phyloP scores from a whole-genome alignment of 2,329 filamentous ascomycete species.

The Chaetomiaceae sp. region DNA sequence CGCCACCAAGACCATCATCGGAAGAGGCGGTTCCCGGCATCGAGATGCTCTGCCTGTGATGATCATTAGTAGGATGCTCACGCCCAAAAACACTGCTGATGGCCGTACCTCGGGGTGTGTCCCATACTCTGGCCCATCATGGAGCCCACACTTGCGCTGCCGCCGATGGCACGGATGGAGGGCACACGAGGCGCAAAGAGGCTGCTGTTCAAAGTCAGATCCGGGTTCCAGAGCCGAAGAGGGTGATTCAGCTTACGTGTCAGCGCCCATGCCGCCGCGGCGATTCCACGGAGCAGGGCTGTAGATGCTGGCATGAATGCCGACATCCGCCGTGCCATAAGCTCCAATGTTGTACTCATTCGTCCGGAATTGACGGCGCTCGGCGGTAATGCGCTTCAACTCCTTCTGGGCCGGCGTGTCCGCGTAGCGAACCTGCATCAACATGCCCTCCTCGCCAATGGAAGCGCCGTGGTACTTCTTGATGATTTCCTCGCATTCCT shows the following conservation, averaged over 20 bases:
- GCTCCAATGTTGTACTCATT: slow-evolving; percentile 85
- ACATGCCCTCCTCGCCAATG: slow-evolving; percentile 72
- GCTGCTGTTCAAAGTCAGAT: slow-evolving; percentile 14
- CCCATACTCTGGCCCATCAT: slow-evolving; percentile 16
- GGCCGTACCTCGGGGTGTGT: slow-evolving; percentile 24
- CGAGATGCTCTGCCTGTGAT: slow-evolving; percentile 37
- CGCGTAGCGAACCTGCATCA: slow-evolving; percentile 91
- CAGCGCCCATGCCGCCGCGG: slow-evolving; percentile 24
- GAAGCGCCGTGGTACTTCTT: slow-evolving; percentile 75
- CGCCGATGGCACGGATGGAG: slow-evolving; percentile 16
- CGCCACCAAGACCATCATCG: slow-evolving; percentile 45
- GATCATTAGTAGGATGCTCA: slow-evolving; percentile 19
- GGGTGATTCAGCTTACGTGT: slow-evolving; percentile 24
- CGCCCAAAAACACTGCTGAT: not conserved
- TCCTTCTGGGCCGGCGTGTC: slow-evolving; percentile 96
- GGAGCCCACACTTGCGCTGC: slow-evolving; percentile 14
- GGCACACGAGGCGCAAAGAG: slow-evolving; percentile 23
- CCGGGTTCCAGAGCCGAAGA: not conserved
- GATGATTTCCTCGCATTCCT: slow-evolving; percentile 87
- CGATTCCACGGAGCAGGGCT: slow-evolving; percentile 38
- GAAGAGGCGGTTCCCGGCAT: slow-evolving; percentile 41
- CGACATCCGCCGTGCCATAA: slow-evolving; percentile 59
- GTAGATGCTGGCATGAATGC: slow-evolving; percentile 49
- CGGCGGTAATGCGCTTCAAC: slow-evolving; percentile 91
- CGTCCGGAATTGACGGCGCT: slow-evolving; percentile 90